Evolutionary conservation across 2,329 filamentous ascomycete genomes (phyloP), one percentile per base, ranked within the genome.

Genomic region (Amauroascus verrucosus): DNA sequence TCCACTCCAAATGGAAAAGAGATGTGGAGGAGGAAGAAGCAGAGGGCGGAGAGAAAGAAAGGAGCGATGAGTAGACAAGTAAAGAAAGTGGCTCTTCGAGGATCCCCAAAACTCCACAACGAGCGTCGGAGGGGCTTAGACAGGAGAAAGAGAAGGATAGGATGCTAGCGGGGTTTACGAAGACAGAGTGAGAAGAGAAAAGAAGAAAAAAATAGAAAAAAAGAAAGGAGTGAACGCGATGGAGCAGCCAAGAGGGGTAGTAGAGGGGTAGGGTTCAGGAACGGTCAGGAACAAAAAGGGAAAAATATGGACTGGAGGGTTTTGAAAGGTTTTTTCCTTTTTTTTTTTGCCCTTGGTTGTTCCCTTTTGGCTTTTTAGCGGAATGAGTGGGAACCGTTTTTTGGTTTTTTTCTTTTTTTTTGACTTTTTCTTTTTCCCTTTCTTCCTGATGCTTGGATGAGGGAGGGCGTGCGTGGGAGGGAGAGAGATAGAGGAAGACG

Each of bases 151-250:
- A 16, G 4, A 18, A 14, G 4, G 35, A n/a, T n/a, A 18, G 35
- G 38, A 16, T 9, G 14, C 8, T 6, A 18, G 41, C 41, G 22
- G 46, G 37, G 28, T 30, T 30, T 9, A 30, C n/a, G 48, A 44
- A 55, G 50, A 56, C 44, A 58, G 50, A 11, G n/a, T 55, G 55
- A 54, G 54, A 55, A 40, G 43, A 44, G 30, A 18, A 53, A 48
- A 14, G 45, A 38, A 38, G 38, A 55, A 53, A 58, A 55, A 33
- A 56, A 51, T 52, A 54, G 55, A 51, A 35, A 56, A 52, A 56
- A n/a, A 56, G 51, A 55, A 58, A 56, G 20, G 46, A 44, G 24
- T 53, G 53, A 65, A 38, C 56, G 26, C 33, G 47, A 40, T 49
- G 33, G 33, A 41, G 51, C 35, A 32, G 22, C 26, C 24, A 44